Evolutionary conservation across 2,329 filamentous ascomycete genomes (phyloP), one percentile per base, ranked within the genome.

Genomic region (Fusarium protoensiforme): DNA sequence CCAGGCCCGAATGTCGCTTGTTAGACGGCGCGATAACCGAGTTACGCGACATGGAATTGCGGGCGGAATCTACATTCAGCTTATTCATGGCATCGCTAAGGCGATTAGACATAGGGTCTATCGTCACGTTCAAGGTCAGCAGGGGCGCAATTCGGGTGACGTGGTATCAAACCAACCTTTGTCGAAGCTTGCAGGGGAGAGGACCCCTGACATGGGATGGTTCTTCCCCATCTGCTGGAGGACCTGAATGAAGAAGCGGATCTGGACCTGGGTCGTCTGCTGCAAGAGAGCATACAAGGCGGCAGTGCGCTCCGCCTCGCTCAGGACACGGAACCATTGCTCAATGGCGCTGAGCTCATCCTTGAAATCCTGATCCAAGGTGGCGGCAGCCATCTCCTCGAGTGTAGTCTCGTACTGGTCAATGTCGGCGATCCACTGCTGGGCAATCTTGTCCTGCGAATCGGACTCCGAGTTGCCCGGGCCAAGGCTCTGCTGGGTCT

Each of bases 301-400:
- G 71, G 96, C 96, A 22, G 96, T 99, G 72, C 96, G 90, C 85
- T 99, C 96, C 31, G 96, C 95, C 85, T 98, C 96, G 80, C 96
- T 98, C 74, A 99, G 87, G 62, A 99, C 96, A 71, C 95, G 93
- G 84, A 99, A 99, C 96, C 96, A 99, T 87, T 99, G 96, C 85
- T 99, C 96, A 80, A 99, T 99, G 76, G 96, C 96, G 81, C 95
- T 98, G 69, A 99, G 90, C 84, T 99, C 96, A 84, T 98, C 96
- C 86, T 99, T 99, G 88, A 99, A 99, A 81, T 99, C 96, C 86
- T 99, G 96, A 81, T 99, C 96, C 63, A 98, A 87, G n/a, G 96
- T 98, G 31, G 96, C 96, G 35, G 96, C 95, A 48, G 96, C 96
- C 96, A 99, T 99, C 82, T 99, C 96, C 84, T 98, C 96, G 79